Evolutionary conservation across 2,329 filamentous ascomycete species (phyloP).

Genomic region (Eutypella sp.): DNA sequence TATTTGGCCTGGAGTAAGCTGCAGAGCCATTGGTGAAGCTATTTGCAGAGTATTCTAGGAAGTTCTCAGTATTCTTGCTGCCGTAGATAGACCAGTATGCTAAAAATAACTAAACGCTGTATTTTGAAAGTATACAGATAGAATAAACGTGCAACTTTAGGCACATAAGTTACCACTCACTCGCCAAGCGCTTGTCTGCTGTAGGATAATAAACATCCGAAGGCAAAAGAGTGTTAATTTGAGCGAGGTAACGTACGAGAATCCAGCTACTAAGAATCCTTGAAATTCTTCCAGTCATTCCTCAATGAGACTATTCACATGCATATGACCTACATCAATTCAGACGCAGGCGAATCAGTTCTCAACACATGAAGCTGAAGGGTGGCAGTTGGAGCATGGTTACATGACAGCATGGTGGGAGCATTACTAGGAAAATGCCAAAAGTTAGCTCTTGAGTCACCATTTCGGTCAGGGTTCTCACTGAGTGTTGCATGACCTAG

Average conservation of each 20-base stretch:
- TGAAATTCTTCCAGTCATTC: too few species aligned
- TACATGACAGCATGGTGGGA: too few species aligned
- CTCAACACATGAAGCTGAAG: not conserved
- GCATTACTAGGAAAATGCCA: too few species aligned
- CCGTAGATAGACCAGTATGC: not conserved
- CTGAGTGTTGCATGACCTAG: too few species aligned
- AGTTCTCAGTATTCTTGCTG: not conserved
- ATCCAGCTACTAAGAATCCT: too few species aligned
- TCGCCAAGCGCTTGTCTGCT: not conserved
- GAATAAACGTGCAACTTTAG: too few species aligned
- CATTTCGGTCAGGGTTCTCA: too few species aligned
- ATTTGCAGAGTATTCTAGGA: not conserved
- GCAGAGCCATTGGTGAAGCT: not conserved
- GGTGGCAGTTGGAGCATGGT: not conserved
- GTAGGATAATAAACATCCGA: not conserved
- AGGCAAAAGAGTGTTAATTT: not conserved
- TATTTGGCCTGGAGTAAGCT: not conserved
- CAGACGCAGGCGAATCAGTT: not conserved
- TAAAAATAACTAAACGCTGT: not conserved
- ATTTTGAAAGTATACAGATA: too few species aligned
- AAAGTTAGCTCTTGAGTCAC: too few species aligned
- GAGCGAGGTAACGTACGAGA: not conserved
- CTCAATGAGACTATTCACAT: not conserved
- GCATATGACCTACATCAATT: not conserved
- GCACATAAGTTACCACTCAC: not conserved